These are phyloP conservation scores for Cladosporium colombiae DNA, from an alignment of 2,329 filamentous ascomycete genomes.

Conservation along the genomic window DNA sequence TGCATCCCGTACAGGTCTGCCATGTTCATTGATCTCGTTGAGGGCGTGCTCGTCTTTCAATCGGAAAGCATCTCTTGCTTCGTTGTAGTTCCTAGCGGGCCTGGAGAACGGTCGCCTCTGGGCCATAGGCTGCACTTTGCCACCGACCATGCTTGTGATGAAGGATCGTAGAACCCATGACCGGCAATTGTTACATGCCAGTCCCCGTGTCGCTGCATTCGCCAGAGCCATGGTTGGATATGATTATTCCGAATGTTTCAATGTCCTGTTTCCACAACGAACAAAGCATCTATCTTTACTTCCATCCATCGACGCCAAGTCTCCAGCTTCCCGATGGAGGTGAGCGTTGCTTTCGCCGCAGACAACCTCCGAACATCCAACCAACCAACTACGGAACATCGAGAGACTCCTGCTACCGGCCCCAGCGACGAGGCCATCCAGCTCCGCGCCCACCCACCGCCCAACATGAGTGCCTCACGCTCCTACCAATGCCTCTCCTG, in stretches of 20 bases:
- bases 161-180: constrained; percentile 34
- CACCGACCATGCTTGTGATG: constrained; percentile 33
- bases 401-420: constrained; percentile 9
- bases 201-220: constrained; percentile 21
- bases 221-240: constrained; percentile 20
- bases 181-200: constrained; percentile 29
- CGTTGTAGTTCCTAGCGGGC: constrained; percentile 23
- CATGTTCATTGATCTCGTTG: constrained; percentile 28
- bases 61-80: constrained; percentile 26
- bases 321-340: constrained; percentile 12
- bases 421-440: neutral
- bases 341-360: constrained; percentile 15
- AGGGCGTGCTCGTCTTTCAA: constrained; percentile 25
- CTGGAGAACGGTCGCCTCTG: constrained; percentile 29
- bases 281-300: neutral
- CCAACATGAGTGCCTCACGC: constrained; percentile 30
- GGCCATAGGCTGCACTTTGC: constrained; percentile 16
- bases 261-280: neutral
- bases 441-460: neutral
- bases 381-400: neutral
- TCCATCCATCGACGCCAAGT: constrained; percentile 20
- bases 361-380: constrained; percentile 15
- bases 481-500: constrained; percentile 39
- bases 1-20: constrained; percentile 6
- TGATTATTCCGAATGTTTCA: neutral